phyloP scores from a whole-genome alignment of 306 rosid genomes.

The Malus sylvestris region DNA sequence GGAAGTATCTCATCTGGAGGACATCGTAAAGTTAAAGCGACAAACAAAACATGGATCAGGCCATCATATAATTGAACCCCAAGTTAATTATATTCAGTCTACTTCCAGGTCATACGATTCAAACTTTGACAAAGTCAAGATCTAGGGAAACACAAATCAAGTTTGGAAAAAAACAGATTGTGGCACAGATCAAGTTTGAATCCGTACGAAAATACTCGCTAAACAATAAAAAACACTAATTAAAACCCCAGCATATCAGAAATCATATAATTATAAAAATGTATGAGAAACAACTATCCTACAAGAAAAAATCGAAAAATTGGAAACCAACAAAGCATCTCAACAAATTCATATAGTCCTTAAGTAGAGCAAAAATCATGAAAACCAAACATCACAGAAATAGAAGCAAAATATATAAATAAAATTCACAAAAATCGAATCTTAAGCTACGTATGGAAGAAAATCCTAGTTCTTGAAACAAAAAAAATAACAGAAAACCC shows the following conservation, averaged over 20 bases:
- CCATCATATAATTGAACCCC: background rate
- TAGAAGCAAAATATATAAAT: background rate
- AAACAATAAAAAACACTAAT: constrained; percentile 2
- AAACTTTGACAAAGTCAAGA: background rate
- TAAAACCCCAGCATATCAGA: background rate
- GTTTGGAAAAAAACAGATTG: background rate
- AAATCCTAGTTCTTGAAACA: background rate
- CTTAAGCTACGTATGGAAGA: background rate
- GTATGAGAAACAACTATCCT: background rate
- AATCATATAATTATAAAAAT: background rate
- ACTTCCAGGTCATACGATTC: background rate
- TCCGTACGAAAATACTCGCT: background rate
- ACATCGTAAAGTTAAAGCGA: background rate
- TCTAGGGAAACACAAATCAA: background rate
- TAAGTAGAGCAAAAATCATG: background rate
- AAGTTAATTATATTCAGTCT: background rate
- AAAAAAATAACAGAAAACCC: background rate
- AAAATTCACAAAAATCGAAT: background rate
- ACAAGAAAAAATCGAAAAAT: background rate
- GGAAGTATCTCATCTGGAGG: background rate
- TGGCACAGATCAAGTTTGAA: background rate
- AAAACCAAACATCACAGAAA: background rate
- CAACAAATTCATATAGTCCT: background rate
- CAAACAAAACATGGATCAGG: background rate
- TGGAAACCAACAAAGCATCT: background rate